Evolutionary conservation across 192 early-diverging fungal species (phyloP), one percentile per base, ranked within the genome.

Genomic region (Coemansia sp.): DNA sequence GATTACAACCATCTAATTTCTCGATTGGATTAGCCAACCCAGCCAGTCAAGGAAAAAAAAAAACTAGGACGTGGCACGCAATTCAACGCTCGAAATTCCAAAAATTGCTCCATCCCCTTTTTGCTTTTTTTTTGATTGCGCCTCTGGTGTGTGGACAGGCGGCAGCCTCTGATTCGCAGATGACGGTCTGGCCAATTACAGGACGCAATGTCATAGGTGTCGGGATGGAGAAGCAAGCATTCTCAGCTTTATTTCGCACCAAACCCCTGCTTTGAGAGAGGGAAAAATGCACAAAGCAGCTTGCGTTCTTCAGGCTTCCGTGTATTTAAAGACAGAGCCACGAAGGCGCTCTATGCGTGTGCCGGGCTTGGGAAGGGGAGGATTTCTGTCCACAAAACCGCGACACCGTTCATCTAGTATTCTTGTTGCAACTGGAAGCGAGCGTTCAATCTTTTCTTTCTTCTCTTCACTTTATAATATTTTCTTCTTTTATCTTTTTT

Each of bases 81-180:
- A 32, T 32, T 32, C 32, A 32, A 32, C 32, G 32, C 32, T 32
- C n/a, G n/a, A n/a, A n/a, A n/a, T n/a, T n/a, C n/a, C n/a, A n/a
- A n/a, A n/a, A n/a, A n/a, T n/a, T n/a, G n/a, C n/a, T n/a, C n/a
- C n/a, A n/a, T n/a, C 32, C 32, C 32, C 26, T 32, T 32, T 32
- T 32, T 32, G 32, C 32, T 32, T 32, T 32, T 32, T 32, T 32
- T 32, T 32, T 32, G 32, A 32, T 32, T 45, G 13, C 10, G 43
- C 43, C 43, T 45, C 10, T 45, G 26, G 12, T 2, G 12, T 37
- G 6, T 39, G 8, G 21, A 59, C 26, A 41, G 59, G 18, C 16
- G 46, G 74, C 68, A 66, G 54, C 32, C 57, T 71, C 52, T 60
- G 59, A 77, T 78, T 78, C 67, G 77, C 42, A 46, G 65, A 60